Evolutionary conservation across 139 green algal species (phyloP), one percentile per base, ranked within the genome.

Genomic region (Prasinococcaceae sp.): DNA sequence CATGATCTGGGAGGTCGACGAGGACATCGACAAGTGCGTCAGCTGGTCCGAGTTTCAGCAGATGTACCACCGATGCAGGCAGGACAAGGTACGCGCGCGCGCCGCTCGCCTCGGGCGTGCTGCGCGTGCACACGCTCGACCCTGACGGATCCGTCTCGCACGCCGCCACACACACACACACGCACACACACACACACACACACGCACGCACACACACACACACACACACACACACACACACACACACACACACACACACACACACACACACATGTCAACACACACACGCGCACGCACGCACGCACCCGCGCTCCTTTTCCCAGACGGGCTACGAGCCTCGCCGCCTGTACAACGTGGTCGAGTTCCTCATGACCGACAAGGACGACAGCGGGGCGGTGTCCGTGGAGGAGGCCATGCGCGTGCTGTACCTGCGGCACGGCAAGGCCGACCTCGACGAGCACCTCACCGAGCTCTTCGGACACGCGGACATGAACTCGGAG

Each of bases 1-100:
- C 70, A 92, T 94, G 70, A 93, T 96, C 45, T 96, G 87, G 87
- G 87, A 96, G 59, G 84, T 92, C n/a, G 87, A 96, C 49, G 86
- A 94, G 63, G 87, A 96, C 65, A 93, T 82, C 63, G 87, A 87
- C 50, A 66, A 69, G 38, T 45, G 24, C 19, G 47, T 82, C 6
- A 79, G 47, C 25, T 83, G 70, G 71, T 38, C 61, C 10, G 86
- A 94, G 61, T 94, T 94, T 55, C 79, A 86, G 56, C 69, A 67
- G n/a, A 80, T 92, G 65, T 92, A 92, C 56, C 73, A 84, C 17
- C 66, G 86, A 38, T 92, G 83, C 66, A 45, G 75, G 9, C 64
- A 83, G 22, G 81, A 90, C 60, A 74, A 75, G 43, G n/a, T n/a
- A n/a, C n/a, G n/a, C n/a, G n/a, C n/a, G n/a, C n/a, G n/a, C n/a